Percentiles rank a stretch among this genome's conserved stretches.
phyloP scores from a whole-genome alignment of 1,284 basidiomycete genomes.

The Clitocybe nebularis region DNA sequence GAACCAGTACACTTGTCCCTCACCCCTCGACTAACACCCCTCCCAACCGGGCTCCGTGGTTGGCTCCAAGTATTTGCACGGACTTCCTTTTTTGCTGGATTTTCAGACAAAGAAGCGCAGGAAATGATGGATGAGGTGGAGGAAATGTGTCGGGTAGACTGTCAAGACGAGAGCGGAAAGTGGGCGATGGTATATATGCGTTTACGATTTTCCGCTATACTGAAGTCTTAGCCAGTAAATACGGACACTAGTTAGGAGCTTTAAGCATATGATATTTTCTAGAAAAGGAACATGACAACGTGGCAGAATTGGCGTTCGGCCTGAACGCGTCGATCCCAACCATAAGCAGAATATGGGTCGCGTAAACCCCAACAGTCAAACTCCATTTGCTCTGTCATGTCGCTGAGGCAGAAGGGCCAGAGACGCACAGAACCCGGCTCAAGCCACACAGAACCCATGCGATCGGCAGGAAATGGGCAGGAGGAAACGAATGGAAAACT shows the following conservation, averaged over 20 bases:
- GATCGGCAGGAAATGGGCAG: neutral
- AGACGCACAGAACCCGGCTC: neutral
- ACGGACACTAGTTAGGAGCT: too few relatives aligned
- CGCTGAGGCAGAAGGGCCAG: neutral
- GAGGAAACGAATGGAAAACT: neutral
- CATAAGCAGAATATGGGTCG: too few relatives aligned
- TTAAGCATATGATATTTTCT: too few relatives aligned
- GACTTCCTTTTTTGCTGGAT: slow-evolving; percentile 47
- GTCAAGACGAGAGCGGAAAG: slow-evolving; percentile 50
- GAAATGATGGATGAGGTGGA: slow-evolving; percentile 65
- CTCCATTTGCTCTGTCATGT: neutral
- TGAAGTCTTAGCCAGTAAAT: too few relatives aligned
- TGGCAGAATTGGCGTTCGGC: too few relatives aligned
- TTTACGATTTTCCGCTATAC: slow-evolving; percentile 51
- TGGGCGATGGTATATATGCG: slow-evolving; percentile 76
- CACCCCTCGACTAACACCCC: slow-evolving; percentile 65
- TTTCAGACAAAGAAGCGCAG: slow-evolving; percentile 51
- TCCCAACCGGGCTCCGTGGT: slow-evolving; percentile 56
- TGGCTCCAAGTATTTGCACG: slow-evolving; percentile 74
- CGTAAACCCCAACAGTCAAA: too few relatives aligned
- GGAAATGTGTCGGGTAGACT: slow-evolving; percentile 56
- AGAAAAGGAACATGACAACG: too few relatives aligned
- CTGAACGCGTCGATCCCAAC: too few relatives aligned
- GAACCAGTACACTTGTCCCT: slow-evolving; percentile 53
- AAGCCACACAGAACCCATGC: too few relatives aligned